Evolutionary conservation across 1,139 yeast genomes (phyloP).

Genomic region (Scheffersomyces quercinus): DNA sequence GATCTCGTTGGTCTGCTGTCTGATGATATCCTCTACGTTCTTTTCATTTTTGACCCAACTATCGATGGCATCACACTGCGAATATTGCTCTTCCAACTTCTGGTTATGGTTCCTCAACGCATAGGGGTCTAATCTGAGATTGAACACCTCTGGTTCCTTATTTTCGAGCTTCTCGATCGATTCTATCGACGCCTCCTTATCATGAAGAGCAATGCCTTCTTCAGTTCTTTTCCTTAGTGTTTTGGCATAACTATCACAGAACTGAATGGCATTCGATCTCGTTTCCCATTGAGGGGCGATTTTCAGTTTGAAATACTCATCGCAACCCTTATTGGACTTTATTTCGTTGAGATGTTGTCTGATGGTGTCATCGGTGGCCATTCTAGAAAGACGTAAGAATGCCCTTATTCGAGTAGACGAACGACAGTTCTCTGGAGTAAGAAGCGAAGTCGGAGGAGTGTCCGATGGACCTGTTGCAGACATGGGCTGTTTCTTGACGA

Average conservation of each 20-base stretch:
- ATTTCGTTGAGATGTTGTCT: constrained; percentile 39
- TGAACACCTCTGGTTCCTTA: constrained; percentile 16
- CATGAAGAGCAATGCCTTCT: not conserved
- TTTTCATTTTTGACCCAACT: constrained; percentile 41
- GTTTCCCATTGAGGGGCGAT: constrained; percentile 42
- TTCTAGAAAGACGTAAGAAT: constrained; percentile 39
- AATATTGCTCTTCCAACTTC: constrained; percentile 21
- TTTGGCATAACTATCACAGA: constrained; percentile 30
- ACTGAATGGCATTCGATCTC: constrained; percentile 30
- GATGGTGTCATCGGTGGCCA: constrained; percentile 42
- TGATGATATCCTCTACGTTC: constrained; percentile 34
- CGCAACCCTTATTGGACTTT: constrained; percentile 22
- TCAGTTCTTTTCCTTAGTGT: constrained; percentile 19
- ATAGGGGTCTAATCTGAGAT: constrained; percentile 43
- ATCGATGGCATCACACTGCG: constrained; percentile 30
- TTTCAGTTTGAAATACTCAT: constrained; percentile 24
- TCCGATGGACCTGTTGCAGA: too few species aligned
- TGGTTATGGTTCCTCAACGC: constrained; percentile 31
- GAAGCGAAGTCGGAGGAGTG: constrained; percentile 8
- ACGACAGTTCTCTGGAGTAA: constrained; percentile 32
- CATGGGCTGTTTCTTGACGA: not conserved
- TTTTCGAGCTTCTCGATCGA: constrained; percentile 1
- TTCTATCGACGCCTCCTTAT: not conserved
- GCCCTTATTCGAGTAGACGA: constrained; percentile 37
- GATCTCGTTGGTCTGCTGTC: constrained; percentile 33